phyloP scores from a whole-genome alignment of 116 monocot species.

The Trichopus zeylanicus region DNA sequence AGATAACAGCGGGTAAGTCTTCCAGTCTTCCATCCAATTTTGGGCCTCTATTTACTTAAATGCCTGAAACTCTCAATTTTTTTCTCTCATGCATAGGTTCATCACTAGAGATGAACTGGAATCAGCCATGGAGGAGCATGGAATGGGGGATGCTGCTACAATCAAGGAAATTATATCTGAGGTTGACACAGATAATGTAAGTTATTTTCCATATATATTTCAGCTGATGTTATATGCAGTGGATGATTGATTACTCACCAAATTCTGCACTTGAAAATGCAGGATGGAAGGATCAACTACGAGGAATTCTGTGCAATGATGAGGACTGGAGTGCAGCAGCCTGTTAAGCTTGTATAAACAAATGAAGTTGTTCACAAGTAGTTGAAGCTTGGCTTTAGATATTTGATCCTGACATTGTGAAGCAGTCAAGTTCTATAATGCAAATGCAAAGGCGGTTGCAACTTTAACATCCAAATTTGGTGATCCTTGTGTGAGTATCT shows the following conservation, averaged over 20 bases:
- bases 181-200: constrained; percentile 85
- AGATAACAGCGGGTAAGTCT: constrained; percentile 59
- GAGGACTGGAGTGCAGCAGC: constrained; percentile 36
- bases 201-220: neutral
- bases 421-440: no score
- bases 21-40: neutral
- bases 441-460: no score
- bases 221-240: neutral
- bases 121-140: constrained; percentile 62
- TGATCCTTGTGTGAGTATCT: no score
- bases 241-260: neutral
- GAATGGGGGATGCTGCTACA: constrained; percentile 59
- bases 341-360: constrained; percentile 20
- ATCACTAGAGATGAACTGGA: constrained; percentile 90
- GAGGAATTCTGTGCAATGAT: constrained; percentile 82
- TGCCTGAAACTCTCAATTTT: neutral
- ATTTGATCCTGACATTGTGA: neutral
- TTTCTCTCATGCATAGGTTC: constrained; percentile 20
- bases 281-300: constrained; percentile 87
- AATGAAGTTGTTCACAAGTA: neutral
- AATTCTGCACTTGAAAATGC: constrained; percentile 3
- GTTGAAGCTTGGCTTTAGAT: neutral
- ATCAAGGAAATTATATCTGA: constrained; percentile 92
- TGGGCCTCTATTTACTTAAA: neutral
- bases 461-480: no score